Conservation (phyloP, 805 yeast species). For the Saccharomycopsis guyanensis region DNA sequence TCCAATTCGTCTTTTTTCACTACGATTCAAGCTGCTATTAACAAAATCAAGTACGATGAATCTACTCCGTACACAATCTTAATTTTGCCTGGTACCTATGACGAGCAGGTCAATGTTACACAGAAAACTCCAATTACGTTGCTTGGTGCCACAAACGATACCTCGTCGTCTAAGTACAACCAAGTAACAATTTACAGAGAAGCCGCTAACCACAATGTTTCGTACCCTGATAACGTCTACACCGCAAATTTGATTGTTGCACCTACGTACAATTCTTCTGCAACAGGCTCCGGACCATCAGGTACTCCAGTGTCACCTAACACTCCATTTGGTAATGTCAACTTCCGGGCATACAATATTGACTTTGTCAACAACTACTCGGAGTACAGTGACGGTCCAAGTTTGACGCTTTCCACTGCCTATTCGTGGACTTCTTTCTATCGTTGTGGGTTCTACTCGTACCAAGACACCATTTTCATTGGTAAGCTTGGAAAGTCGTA, state of each 20-base stretch:
- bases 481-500: slow-evolving; percentile 3
- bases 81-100: slow-evolving; percentile 8
- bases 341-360: slow-evolving; percentile 9
- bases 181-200: slow-evolving; percentile 2
- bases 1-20: not conserved
- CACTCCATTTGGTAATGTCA: slow-evolving; percentile 3
- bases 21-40: slow-evolving; percentile 8
- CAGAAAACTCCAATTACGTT: slow-evolving; percentile 8
- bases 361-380: slow-evolving; percentile 6
- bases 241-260: slow-evolving; percentile 11
- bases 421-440: slow-evolving; percentile 6
- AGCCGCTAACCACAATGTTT: slow-evolving; percentile 2
- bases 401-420: slow-evolving; percentile 3
- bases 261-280: slow-evolving; percentile 6
- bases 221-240: slow-evolving; percentile 7
- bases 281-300: slow-evolving; percentile 9
- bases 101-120: slow-evolving; percentile 9
- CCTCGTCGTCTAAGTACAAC: not conserved
- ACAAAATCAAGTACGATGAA: not conserved
- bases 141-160: slow-evolving; percentile 5
- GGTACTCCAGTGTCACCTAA: slow-evolving; percentile 5
- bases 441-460: slow-evolving; percentile 12
- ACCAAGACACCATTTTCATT: slow-evolving; percentile 10
- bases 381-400: slow-evolving; percentile 3
- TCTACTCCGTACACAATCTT: slow-evolving; percentile 1